Evolutionary conservation across 441 rosid genomes (phyloP).

Genomic region (Gossypium trilobum): DNA sequence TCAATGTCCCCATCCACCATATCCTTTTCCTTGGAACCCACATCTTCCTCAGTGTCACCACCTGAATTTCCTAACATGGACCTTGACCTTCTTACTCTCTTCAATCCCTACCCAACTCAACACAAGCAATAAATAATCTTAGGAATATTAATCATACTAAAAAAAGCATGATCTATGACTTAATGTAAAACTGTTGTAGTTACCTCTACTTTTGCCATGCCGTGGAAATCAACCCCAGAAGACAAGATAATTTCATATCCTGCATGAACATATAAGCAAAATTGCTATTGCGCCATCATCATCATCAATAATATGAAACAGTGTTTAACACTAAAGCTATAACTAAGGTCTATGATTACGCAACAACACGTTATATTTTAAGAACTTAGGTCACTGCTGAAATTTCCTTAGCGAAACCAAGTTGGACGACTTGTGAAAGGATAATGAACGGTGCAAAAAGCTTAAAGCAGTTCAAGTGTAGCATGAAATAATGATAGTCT

Average conservation of each 20-base stretch:
- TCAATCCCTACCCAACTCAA: conserved; percentile 18
- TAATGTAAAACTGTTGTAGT: not conserved
- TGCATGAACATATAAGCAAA: conserved; percentile 22
- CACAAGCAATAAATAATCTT: not conserved
- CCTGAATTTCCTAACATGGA: conserved; percentile 18
- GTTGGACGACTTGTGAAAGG: too few species aligned
- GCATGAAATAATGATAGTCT: not conserved
- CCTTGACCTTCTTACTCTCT: conserved; percentile 22
- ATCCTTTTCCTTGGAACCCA: conserved; percentile 27
- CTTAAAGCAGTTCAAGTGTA: not conserved
- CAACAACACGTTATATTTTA: too few species aligned
- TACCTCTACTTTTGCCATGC: conserved; percentile 23
- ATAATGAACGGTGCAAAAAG: not conserved
- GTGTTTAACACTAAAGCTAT: not conserved
- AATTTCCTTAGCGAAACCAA: too few species aligned
- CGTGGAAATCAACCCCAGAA: conserved; percentile 20
- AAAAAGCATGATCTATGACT: not conserved
- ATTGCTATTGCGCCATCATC: not conserved
- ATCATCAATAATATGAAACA: not conserved
- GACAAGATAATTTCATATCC: conserved; percentile 20
- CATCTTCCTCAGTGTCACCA: conserved; percentile 20
- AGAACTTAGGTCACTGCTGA: too few species aligned
- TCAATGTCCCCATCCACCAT: conserved; percentile 28
- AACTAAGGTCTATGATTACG: too few species aligned
- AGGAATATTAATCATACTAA: not conserved